phyloP scores from a whole-genome alignment of 305 asterid genomes.

The Plantago coronopus region DNA sequence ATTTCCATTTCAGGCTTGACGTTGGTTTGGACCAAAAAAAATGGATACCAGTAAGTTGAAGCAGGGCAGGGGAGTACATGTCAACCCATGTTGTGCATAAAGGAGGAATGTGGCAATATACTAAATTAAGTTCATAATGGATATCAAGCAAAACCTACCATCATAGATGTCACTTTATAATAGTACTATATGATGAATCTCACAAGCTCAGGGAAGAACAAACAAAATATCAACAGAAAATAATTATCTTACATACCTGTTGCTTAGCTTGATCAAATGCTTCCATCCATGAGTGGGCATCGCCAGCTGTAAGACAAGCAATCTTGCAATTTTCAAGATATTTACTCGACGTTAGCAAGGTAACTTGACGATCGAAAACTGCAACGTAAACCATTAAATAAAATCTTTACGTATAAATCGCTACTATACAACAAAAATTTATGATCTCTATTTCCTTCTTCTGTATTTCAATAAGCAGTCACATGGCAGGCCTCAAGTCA shows the following conservation, averaged over 20 bases:
- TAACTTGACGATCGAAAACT: constrained; percentile 4
- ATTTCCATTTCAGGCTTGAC: too few relatives aligned
- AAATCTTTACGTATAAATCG: too few relatives aligned
- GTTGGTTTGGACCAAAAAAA: too few relatives aligned
- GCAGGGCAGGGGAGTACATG: neutral
- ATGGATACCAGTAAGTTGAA: too few relatives aligned
- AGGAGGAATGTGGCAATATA: constrained; percentile 3
- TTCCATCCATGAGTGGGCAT: constrained; percentile 88
- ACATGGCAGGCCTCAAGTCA: too few relatives aligned
- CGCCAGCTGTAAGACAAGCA: constrained; percentile 91
- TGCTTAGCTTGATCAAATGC: constrained; percentile 97
- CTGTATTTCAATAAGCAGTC: too few relatives aligned
- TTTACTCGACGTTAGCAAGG: constrained; percentile 25
- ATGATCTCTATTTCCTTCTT: too few relatives aligned
- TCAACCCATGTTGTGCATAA: neutral
- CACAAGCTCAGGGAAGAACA: neutral
- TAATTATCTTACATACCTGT: constrained; percentile 49
- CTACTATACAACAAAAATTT: too few relatives aligned
- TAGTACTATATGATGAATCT: neutral
- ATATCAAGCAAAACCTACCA: constrained; percentile 5
- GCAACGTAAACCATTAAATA: neutral
- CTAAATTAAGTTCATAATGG: neutral
- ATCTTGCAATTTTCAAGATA: constrained; percentile 58
- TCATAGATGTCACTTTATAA: neutral
- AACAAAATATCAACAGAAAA: too few relatives aligned